Percentiles rank a stretch among this genome's conserved stretches.
Conservation (phyloP, 148 eudicot species). For the Beta vulgaris region DNA sequence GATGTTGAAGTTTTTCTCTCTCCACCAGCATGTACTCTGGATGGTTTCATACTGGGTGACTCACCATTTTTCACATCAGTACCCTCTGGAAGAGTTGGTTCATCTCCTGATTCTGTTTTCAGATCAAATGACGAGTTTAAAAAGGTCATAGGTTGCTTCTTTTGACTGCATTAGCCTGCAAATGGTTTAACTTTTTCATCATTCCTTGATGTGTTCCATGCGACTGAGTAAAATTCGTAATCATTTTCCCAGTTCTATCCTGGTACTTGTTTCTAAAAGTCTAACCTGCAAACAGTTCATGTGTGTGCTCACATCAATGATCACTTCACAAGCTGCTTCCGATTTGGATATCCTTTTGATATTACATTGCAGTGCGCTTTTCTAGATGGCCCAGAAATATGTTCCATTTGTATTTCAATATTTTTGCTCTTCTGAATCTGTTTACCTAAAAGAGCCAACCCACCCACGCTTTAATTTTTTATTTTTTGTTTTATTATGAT, state of each 20-base stretch:
- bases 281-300: neutral
- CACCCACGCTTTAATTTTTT: too few species aligned
- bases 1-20: slow-evolving; percentile 99
- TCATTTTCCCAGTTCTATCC: neutral
- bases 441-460: neutral
- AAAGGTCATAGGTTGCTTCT: slow-evolving; percentile 47
- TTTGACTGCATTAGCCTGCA: neutral
- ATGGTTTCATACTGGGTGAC: slow-evolving; percentile 87
- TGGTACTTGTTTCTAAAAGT: neutral
- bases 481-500: too few species aligned
- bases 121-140: slow-evolving; percentile 89
- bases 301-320: neutral
- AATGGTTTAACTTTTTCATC: neutral
- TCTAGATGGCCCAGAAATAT: neutral
- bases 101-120: slow-evolving; percentile 80
- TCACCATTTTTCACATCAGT: slow-evolving; percentile 99
- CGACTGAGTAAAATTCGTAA: neutral
- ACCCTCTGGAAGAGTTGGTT: slow-evolving; percentile 98
- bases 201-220: neutral
- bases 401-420: neutral
- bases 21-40: slow-evolving; percentile 75
- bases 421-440: neutral
- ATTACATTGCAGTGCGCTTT: neutral
- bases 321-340: neutral
- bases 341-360: neutral